A percentile compares a stretch with the other conserved stretches of the same genome.
phyloP scores from a whole-genome alignment of 495 filamentous ascomycete species.

The Hyaloscypha finlandica region DNA sequence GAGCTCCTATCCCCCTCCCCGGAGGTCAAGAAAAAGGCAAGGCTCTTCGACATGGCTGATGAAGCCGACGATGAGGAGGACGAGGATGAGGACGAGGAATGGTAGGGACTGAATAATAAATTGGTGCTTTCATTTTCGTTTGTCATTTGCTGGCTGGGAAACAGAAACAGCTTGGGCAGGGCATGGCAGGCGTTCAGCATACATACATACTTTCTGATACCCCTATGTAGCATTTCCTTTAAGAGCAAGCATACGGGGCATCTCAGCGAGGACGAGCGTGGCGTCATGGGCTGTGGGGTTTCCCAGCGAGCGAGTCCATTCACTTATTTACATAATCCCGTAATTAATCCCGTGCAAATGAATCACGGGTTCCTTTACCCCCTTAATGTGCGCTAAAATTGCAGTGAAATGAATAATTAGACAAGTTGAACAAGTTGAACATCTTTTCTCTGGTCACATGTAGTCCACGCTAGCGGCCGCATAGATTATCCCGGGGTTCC shows the following conservation, averaged over 20 bases:
- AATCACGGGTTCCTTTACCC: no score
- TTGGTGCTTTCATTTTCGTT: background rate
- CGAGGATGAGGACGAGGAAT: background rate
- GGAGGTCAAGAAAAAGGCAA: background rate
- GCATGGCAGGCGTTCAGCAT: background rate
- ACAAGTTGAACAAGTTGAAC: no score
- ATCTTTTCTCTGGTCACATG: no score
- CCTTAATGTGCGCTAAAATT: no score
- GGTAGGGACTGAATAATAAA: background rate
- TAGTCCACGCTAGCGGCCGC: no score
- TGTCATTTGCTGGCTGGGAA: background rate
- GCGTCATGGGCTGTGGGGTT: background rate
- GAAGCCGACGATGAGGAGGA: background rate
- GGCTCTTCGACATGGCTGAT: background rate
- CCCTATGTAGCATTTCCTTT: background rate
- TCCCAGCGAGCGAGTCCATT: background rate
- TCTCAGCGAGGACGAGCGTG: background rate
- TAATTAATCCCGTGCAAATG: no score
- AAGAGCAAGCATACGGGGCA: background rate
- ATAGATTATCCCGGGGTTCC: no score
- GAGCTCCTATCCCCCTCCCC: background rate
- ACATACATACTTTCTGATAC: background rate
- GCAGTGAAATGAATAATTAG: no score
- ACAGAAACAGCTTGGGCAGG: background rate
- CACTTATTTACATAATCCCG: no score